These are phyloP conservation scores for Colletotrichum sp. DNA, from an alignment of 2,329 filamentous ascomycete species.

Conservation along the genomic window DNA sequence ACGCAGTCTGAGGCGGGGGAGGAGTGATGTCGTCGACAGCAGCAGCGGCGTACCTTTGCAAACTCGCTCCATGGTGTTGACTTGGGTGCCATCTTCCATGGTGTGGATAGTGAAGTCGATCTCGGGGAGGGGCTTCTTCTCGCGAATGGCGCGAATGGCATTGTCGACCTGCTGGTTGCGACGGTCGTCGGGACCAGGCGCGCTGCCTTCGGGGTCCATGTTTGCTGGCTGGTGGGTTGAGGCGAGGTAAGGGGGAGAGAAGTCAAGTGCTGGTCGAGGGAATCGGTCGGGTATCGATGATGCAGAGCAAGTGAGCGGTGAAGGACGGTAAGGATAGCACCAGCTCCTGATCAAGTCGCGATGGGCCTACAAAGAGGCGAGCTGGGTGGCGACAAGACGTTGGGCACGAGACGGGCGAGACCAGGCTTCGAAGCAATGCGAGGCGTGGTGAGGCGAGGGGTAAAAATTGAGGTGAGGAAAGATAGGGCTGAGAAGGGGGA, in stretches of 20 bases:
- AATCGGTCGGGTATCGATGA: conserved; percentile 13
- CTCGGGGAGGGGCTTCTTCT: conserved; percentile 95
- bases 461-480: conserved; percentile 23
- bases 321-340: conserved; percentile 1
- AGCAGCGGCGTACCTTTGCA: conserved; percentile 81
- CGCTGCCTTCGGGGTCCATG: conserved; percentile 54
- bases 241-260: background rate
- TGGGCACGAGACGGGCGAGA: conserved; percentile 13
- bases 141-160: conserved; percentile 87
- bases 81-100: conserved; percentile 96
- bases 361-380: conserved; percentile 16
- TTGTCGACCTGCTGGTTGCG: conserved; percentile 77
- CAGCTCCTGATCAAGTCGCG: conserved; percentile 18
- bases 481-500: conserved; percentile 31
- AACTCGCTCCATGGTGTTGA: conserved; percentile 93
- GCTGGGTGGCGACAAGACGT: conserved; percentile 15
- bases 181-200: conserved; percentile 45
- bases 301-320: conserved; percentile 18
- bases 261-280: background rate
- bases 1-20: conserved; percentile 20
- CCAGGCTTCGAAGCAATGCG: conserved; percentile 1
- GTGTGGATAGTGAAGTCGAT: conserved; percentile 98
- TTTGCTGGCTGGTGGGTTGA: conserved; percentile 18
- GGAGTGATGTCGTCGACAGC: conserved; percentile 7
- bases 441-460: conserved; percentile 16